Evolutionary conservation across 1,139 yeast genomes (phyloP), one percentile per base, ranked within the genome.

Genomic region (Candida labiduridarum): DNA sequence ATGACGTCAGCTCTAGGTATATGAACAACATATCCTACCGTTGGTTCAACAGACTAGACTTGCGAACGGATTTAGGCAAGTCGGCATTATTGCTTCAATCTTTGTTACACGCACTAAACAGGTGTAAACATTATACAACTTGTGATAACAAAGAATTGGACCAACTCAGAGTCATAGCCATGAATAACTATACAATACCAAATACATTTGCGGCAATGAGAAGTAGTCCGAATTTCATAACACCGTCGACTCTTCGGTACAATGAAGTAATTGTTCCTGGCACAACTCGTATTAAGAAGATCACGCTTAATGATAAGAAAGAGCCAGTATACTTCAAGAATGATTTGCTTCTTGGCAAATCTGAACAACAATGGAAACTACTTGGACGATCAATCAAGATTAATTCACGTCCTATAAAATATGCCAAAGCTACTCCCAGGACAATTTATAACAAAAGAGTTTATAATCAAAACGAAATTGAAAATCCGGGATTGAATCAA

Each of bases 311-410:
- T 22, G 53, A 56, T 0, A 54, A 49, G 31, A 57, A 47, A 29
- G 58, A 57, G 11, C 55, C 59, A 0, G 62, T 72, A 0, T 72
- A 57, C 52, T 66, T 65, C 46, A 64, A 66, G 46, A 59, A 63
- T 41, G 49, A 59, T 9, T 52, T 72, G 1, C 42, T 64, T 8
- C 64, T 64, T 2, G 76, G 76, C 2, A 72, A 68, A 53, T 71
- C 78, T 0, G 68, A 63, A 47, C 67, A 65, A 19, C 77, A 71
- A 47, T 73, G 78, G 78, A 72, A 69, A 51, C 65, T 71, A 49
- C 52, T 70, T 19, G 78, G 76, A 1, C 55, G 78, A 44, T 69
- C 76, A 6, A 56, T 72, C 9, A 55, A 50, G 31, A 62, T 63
- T 4, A 59, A 52, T 0, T 60, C 67, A 46, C 46, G 45, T 1